Evolutionary conservation across 495 filamentous ascomycete genomes (phyloP), one percentile per base, ranked within the genome.

Genomic region (Bombardia bombarda): DNA sequence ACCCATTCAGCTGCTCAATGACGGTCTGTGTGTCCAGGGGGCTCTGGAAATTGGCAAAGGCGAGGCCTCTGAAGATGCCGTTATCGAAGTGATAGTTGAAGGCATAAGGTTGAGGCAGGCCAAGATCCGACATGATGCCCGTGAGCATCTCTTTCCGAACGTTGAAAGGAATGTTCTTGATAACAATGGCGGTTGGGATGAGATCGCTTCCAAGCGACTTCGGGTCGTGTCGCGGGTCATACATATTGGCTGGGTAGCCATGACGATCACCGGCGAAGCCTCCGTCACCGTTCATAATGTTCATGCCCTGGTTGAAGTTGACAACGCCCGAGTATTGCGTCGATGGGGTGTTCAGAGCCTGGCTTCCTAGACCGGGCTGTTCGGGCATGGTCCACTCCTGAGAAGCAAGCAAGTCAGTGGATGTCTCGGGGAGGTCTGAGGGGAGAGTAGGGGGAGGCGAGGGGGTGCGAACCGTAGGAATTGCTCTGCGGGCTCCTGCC

Each of bases 31-130:
- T 98, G 56, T 98, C 92, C 45, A 95, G 83, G 2, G 92, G 77
- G 14, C 87, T 95, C 9, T 92, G 94, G 64, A 98, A 98, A 66
- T 98, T 98, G 63, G 92, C 92, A 62, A 98, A 98, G 8, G 92
- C 92, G 37, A 98, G 73, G 16, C 92, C 92, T 45, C 92, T 77
- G 68, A 98, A 98, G 16, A 98, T 90, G 17, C 92, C 92, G 56
- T 95, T 93, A 58, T 98, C 92, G 60, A 98, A 98, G 62, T 98
- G 92, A 53, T 98, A 98, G 66, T 98, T 98, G 75, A 98, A 98
- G 4, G 92, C 92, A 58, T 98, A 98, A 0, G 92, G 92, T 30
- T 96, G 77, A 1, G 92, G 92, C 22, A 97, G 74, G 43, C 82
- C 80, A 67, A 95, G 73, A 18, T 93, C 83, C 12, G 86, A 90